phyloP scores from a whole-genome alignment of 352 stramenopile species.

The Pythium phragmitis region DNA sequence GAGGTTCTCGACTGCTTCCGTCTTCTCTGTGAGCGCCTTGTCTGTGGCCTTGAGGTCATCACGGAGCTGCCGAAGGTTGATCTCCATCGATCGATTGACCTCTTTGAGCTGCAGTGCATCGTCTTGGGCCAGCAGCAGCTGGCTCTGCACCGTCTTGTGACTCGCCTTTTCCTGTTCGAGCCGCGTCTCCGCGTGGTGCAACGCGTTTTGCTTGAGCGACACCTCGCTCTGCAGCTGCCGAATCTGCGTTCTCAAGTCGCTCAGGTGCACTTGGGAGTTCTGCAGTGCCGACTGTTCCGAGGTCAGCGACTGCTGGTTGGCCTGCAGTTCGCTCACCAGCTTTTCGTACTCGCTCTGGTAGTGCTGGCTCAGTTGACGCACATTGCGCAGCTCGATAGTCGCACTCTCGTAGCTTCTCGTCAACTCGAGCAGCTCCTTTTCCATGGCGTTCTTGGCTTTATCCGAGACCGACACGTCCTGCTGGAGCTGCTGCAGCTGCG shows the following conservation, averaged over 20 bases:
- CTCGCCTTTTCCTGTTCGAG: conserved; percentile 66
- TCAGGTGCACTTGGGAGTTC: conserved; percentile 50
- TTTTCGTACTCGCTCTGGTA: conserved; percentile 81
- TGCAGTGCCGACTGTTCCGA: conserved; percentile 57
- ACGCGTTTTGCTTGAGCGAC: conserved; percentile 44
- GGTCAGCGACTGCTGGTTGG: conserved; percentile 59
- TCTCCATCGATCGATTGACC: conserved; percentile 47
- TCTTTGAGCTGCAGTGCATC: conserved; percentile 60
- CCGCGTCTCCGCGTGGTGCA: conserved; percentile 58
- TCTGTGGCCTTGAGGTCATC: conserved; percentile 59
- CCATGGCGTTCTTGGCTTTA: conserved; percentile 32
- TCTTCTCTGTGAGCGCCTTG: conserved; percentile 60
- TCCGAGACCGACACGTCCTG: conserved; percentile 33
- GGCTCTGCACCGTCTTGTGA: conserved; percentile 57
- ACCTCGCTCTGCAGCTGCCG: conserved; percentile 66
- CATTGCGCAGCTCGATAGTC: conserved; percentile 54
- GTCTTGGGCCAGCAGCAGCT: conserved; percentile 55
- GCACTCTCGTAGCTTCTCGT: conserved; percentile 53
- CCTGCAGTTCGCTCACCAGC: conserved; percentile 55
- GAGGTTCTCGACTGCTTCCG: conserved; percentile 59
- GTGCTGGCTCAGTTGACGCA: conserved; percentile 55
- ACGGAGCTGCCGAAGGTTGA: conserved; percentile 56
- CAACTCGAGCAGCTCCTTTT: conserved; percentile 57
- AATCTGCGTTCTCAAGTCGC: conserved; percentile 58
- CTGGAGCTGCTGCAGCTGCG: conserved; percentile 54